phyloP scores from a whole-genome alignment of 257 asterid species.

The Solanum pimpinellifolium region DNA sequence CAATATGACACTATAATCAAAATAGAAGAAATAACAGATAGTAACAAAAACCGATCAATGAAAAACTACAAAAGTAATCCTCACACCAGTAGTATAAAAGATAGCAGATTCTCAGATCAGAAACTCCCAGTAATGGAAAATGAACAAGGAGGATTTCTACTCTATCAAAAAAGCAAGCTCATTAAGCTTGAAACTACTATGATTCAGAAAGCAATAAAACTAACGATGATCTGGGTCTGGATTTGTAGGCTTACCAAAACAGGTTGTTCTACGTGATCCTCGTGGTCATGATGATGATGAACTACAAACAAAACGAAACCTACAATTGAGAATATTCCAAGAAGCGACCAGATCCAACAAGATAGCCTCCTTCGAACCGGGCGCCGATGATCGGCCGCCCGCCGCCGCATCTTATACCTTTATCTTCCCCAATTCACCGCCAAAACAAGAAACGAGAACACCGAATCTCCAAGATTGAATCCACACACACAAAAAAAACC shows the following conservation, averaged over 20 bases:
- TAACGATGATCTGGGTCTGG: neutral
- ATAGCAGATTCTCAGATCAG: neutral
- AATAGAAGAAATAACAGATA: neutral
- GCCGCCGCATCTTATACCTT: constrained; percentile 72
- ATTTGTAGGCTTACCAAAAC: constrained; percentile 30
- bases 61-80: neutral
- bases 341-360: constrained; percentile 76
- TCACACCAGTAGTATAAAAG: neutral
- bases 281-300: constrained; percentile 52
- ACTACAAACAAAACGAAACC: constrained; percentile 49
- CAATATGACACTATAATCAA: neutral
- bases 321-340: constrained; percentile 38
- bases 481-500: neutral
- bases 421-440: constrained; percentile 20
- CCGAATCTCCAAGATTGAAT: constrained; percentile 13
- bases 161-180: neutral
- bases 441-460: constrained; percentile 12
- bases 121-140: neutral
- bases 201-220: neutral
- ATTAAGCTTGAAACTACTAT: neutral
- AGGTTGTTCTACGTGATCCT: constrained; percentile 51
- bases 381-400: constrained; percentile 91
- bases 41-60: neutral
- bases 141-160: neutral
- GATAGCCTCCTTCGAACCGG: constrained; percentile 66